Base-by-base conservation (phyloP, 371 early-diverging fungal genomes). In the Syncephalastrum racemosum region DNA sequence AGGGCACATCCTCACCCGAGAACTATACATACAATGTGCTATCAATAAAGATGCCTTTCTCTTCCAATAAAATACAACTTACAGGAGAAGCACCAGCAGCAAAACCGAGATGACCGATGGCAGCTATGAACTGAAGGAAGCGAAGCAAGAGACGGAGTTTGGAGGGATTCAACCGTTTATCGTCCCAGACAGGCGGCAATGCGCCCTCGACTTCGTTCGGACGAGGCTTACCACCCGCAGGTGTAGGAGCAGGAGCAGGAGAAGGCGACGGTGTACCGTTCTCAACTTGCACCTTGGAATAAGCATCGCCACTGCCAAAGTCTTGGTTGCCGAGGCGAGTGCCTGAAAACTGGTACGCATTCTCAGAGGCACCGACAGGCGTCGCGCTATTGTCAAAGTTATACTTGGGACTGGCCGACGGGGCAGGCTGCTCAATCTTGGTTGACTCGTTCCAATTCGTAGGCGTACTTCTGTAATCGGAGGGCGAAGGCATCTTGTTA, bases 51-150 rank as follows among this genome's bases (percentile, higher is more conserved):
- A 16, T n/a, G 4, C 2, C n/a, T 46, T 45, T 24, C 18, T 18
- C 44, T 46, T 12, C 27, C 27, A 45, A 20, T 8, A 27, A 12
- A 19, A 18, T 7, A 25, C 10, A 10, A 53, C 68, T 76, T 73
- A 80, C 80, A 1, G 80, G 75, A 2, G 71, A 69, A 4, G 80
- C 80, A 31, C 80, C 77, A 3, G 73, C 80, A 25, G 75, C 73
- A 67, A 80, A 80, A 4, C 80, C 80, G 24, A 80, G 54, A 45
- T 69, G 67, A 14, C 80, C 80, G 48, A 80, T 53, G 25, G 63
- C 58, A 14, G 66, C 59, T 23, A 80, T 52, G 24, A 80, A 58
- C 46, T 68, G 60, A n/a, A 73, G 46, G 46, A 71, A 24, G 24
- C 80, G 71, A n/a, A 77, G 43, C n/a, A 65, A 50, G 4, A 66